phyloP scores from a whole-genome alignment of 1,139 yeast species.

The Pneumocystis murina region DNA sequence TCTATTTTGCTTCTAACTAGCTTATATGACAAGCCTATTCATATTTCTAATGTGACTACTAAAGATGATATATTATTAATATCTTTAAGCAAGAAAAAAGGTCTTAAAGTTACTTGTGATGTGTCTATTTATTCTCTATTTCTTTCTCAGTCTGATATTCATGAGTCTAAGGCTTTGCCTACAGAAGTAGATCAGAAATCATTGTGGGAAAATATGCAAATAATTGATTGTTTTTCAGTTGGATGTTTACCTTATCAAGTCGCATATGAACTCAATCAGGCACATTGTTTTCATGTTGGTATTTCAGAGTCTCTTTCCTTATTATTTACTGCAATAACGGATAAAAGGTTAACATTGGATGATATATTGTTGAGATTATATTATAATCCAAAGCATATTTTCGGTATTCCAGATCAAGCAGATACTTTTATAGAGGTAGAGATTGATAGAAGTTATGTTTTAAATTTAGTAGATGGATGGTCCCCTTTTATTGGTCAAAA shows the following conservation, averaged over 20 bases:
- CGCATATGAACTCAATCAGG: slow-evolving; percentile 48
- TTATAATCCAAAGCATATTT: slow-evolving; percentile 67
- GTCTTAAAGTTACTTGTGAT: slow-evolving; percentile 76
- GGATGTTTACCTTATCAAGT: slow-evolving; percentile 66
- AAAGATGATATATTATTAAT: slow-evolving; percentile 74
- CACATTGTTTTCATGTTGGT: slow-evolving; percentile 58
- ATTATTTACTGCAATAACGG: slow-evolving; percentile 64
- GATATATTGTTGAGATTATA: slow-evolving; percentile 65
- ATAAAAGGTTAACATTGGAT: slow-evolving; percentile 52
- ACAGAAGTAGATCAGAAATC: slow-evolving; percentile 64
- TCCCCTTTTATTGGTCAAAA: slow-evolving; percentile 37
- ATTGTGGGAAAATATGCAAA: slow-evolving; percentile 60
- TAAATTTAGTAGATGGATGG: slow-evolving; percentile 33
- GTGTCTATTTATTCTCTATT: slow-evolving; percentile 71
- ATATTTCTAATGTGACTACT: slow-evolving; percentile 71
- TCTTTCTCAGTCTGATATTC: slow-evolving; percentile 56
- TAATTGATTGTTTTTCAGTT: slow-evolving; percentile 74
- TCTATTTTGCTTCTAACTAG: slow-evolving; percentile 81
- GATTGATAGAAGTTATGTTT: slow-evolving; percentile 48
- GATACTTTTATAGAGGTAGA: slow-evolving; percentile 65
- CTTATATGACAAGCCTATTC: slow-evolving; percentile 70
- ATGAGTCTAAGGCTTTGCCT: slow-evolving; percentile 60
- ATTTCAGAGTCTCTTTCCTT: slow-evolving; percentile 69
- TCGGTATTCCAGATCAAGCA: slow-evolving; percentile 69
- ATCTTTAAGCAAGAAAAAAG: slow-evolving; percentile 71